Evolutionary conservation across 2,329 filamentous ascomycete genomes (phyloP).

Genomic region (Fusarium albidum): DNA sequence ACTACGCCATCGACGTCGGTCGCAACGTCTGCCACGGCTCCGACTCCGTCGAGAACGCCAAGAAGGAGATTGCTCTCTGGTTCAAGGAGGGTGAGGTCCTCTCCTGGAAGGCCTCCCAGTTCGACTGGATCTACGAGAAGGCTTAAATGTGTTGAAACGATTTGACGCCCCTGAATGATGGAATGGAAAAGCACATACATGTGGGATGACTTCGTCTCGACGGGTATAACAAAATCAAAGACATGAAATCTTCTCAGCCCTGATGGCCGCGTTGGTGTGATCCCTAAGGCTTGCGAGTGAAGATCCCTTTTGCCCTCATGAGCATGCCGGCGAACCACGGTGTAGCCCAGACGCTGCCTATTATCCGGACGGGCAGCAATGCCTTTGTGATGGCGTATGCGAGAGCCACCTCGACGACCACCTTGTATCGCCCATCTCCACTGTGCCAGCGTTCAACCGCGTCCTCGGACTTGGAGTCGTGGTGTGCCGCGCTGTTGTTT

Average conservation of each 20-base stretch:
- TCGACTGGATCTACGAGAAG: constrained; percentile 99
- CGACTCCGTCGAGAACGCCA: constrained; percentile 96
- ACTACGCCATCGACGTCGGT: constrained; percentile 82
- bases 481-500: constrained; percentile 4
- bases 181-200: constrained; percentile 36
- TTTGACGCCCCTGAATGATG: constrained; percentile 33
- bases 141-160: constrained; percentile 48
- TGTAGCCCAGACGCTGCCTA: constrained; percentile 84
- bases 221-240: constrained; percentile 36
- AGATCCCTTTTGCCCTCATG: constrained; percentile 49
- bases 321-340: constrained; percentile 86
- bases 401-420: constrained; percentile 78
- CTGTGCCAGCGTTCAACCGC: constrained; percentile 48
- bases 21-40: constrained; percentile 99
- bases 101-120: constrained; percentile 83
- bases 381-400: constrained; percentile 93
- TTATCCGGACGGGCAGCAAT: constrained; percentile 78
- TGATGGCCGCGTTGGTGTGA: constrained; percentile 8
- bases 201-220: constrained; percentile 35
- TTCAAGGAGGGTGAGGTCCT: constrained; percentile 90
- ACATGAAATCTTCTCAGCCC: constrained; percentile 34
- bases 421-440: constrained; percentile 58
- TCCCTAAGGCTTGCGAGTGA: constrained; percentile 42
- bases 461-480: constrained; percentile 36
- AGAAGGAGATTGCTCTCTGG: constrained; percentile 99